Evolutionary conservation across 805 yeast species (phyloP), one percentile per base, ranked within the genome.

Genomic region (Lipomyces oligophaga): DNA sequence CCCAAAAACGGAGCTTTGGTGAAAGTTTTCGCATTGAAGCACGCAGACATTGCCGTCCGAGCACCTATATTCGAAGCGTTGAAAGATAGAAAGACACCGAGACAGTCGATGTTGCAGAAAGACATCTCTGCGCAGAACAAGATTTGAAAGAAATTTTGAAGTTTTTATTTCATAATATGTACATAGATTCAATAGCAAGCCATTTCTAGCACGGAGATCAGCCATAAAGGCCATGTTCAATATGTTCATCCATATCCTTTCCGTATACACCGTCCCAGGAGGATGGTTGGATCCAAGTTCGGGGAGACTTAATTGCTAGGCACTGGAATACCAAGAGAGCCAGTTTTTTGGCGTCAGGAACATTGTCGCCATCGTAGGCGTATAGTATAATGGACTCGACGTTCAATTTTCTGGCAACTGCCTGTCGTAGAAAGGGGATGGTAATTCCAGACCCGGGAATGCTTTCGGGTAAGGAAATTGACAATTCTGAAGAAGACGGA

Each of bases 211-310:
- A 19, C 4, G 27, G 15, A 22, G n/a, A 28, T 55, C 55, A 81
- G 27, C 83, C 80, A 58, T 75, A 89, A 26, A 89, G 65, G 1
- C 96, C 96, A 36, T 80, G 81, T 60, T 87, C 95, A 54, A 83
- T 63, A 0, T 93, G 82, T 22, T 70, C 52, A 0, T 90, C 86
- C 2, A 79, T 67, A 2, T 80, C 79, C 56, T 73, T 78, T 1
- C 97, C 97, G 59, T 89, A 89, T 0, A 84, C 83, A 2, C 95
- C 87, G 5, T 64, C 62, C 97, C 97, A 89, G 30, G 95, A 84
- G 13, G 72, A 67, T 0, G 97, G 97, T 6, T 69, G 69, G 7
- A 62, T 54, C 75, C 80, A 77, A 5, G 32, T 25, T 3, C 19
- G 24, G 1, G 56, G 58, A 4, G 10, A 18, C 1, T 34, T 16